These are phyloP conservation scores for Phytophthora hibernalis DNA, from an alignment of 352 stramenopile genomes.

Conservation along the genomic window DNA sequence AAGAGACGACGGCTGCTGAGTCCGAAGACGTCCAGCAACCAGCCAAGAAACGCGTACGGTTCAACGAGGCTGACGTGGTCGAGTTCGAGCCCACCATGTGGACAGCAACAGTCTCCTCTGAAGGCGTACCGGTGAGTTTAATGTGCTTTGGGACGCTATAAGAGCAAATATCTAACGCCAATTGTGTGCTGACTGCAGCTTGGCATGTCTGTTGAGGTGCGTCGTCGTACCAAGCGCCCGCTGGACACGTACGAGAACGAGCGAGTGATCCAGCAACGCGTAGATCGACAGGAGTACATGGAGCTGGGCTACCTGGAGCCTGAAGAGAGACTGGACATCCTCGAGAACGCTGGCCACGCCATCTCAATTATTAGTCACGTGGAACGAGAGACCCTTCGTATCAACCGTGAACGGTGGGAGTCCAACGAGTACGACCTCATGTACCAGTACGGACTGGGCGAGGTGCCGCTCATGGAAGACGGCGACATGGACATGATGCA, in stretches of 20 bases:
- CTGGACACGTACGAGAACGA: slow-evolving; percentile 77
- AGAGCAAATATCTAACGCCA: slow-evolving; percentile 6
- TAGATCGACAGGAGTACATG: slow-evolving; percentile 84
- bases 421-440: slow-evolving; percentile 88
- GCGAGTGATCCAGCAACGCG: slow-evolving; percentile 51
- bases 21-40: slow-evolving; percentile 13
- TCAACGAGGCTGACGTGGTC: slow-evolving; percentile 69
- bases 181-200: slow-evolving; percentile 39
- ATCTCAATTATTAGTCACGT: slow-evolving; percentile 70
- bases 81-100: slow-evolving; percentile 87
- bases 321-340: slow-evolving; percentile 78
- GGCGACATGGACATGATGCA: slow-evolving; percentile 61
- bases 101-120: slow-evolving; percentile 80
- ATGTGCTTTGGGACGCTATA: not conserved
- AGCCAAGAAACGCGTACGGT: slow-evolving; percentile 56
- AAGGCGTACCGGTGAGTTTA: slow-evolving; percentile 69
- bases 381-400: slow-evolving; percentile 71
- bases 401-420: slow-evolving; percentile 86
- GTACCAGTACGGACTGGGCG: slow-evolving; percentile 80
- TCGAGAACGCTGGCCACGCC: slow-evolving; percentile 73
- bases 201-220: slow-evolving; percentile 73
- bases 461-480: slow-evolving; percentile 68
- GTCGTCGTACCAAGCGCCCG: slow-evolving; percentile 63
- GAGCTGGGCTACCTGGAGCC: slow-evolving; percentile 82
- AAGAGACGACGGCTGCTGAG: slow-evolving; percentile 4